Base-by-base conservation (phyloP, 306 rosid species). In the Dalbergia oliveri region DNA sequence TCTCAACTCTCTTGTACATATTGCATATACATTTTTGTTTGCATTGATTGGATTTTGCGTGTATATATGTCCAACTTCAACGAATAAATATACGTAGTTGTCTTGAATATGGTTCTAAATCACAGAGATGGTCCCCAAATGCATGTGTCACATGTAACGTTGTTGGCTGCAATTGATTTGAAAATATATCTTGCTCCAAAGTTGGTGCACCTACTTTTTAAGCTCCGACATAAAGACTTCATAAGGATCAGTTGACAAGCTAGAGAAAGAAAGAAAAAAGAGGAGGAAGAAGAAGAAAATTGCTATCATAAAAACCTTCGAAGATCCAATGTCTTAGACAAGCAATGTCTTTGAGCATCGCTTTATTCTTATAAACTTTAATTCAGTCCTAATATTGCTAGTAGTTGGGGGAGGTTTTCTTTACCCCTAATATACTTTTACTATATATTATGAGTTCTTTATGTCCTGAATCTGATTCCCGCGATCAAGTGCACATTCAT, bases 171-270 rank as follows among this genome's bases (percentile, higher is more conserved):
- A 56, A 37, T 85, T 76, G 69, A 66, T 72, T 87, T 82, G 39
- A 66, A 66, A 82, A 79, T 47, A 50, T 62, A 79, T 87, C 61
- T 77, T 73, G 75, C 84, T 69, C 70, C 77, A 85, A 77, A 88
- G 90, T 85, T 86, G 86, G 88, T 84, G 73, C 83, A 82, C 43
- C 88, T 66, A 90, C 90, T 86, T 87, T 82, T 78, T 33, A 31
- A 79, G 84, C 69, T 84, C 77, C 83, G 33, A 75, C 43, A 59
- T 82, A 82, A 70, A 85, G 76, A 60, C 78, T 75, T 58, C 13
- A 73, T 77, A 75, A 69, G 84, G 75, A 75, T 79, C 9, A 58
- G 80, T 71, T 86, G 82, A 86, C 89, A 75, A 69, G 76, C 53
- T 69, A 79, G 65, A 70, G 79, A 75, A 75, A 54, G 79, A 76